These are phyloP conservation scores for Mediolabrus comicus DNA, from an alignment of 108 stramenopile genomes.

Conservation along the genomic window DNA sequence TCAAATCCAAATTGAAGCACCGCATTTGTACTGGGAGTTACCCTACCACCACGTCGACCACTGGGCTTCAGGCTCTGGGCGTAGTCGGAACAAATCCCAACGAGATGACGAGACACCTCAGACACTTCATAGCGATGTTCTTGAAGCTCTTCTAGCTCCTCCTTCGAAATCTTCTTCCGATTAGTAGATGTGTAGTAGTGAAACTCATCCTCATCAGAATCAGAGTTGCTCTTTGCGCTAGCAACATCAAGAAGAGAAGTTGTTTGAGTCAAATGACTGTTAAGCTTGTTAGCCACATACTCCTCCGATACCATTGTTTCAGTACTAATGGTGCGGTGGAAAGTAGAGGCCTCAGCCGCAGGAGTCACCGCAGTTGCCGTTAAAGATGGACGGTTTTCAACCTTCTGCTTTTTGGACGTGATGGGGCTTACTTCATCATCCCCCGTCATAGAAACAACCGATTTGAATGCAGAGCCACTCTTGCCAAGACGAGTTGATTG, in stretches of 20 bases:
- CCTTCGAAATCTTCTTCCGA: conserved; percentile 5
- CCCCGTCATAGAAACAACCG: conserved; percentile 1
- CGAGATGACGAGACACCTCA: conserved; percentile 32
- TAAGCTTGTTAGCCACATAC: background rate
- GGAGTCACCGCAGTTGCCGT: conserved; percentile 1
- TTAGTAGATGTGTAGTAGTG: background rate
- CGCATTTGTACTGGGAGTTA: background rate
- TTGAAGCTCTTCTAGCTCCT: conserved; percentile 18
- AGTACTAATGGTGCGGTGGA: background rate
- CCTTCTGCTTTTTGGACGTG: background rate
- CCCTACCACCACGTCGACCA: background rate
- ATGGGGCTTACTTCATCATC: conserved; percentile 22
- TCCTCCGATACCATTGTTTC: background rate
- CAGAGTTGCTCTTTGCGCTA: background rate
- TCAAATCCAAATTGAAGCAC: conserved; percentile 27
- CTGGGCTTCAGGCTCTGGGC: conserved; percentile 10
- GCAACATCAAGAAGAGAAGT: background rate
- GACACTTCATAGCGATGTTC: conserved; percentile 11
- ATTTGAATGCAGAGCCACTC: conserved; percentile 15
- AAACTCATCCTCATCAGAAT: conserved; percentile 9
- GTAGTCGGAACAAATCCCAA: conserved; percentile 22
- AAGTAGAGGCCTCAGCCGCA: background rate
- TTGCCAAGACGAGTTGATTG: background rate
- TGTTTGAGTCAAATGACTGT: background rate
- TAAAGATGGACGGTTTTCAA: background rate